phyloP scores from a whole-genome alignment of 805 yeast genomes.

The Saccharomyces eubayanus region DNA sequence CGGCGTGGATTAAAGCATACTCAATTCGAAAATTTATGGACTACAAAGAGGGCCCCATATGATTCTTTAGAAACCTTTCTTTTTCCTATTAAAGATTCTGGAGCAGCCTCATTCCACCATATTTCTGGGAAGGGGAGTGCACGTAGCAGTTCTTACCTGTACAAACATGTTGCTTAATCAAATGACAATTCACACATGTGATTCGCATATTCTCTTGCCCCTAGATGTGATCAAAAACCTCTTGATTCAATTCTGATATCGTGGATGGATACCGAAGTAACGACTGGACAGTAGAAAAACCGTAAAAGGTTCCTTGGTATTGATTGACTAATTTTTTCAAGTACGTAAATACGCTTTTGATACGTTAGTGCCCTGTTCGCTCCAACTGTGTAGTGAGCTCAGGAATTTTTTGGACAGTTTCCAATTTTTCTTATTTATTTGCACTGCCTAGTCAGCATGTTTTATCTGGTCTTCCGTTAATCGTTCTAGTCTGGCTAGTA shows the following conservation, averaged over 20 bases:
- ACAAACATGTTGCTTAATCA: conserved; percentile 1
- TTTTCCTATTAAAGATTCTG: conserved; percentile 14
- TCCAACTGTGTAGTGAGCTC: not conserved
- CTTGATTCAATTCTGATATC: not conserved
- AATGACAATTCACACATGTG: conserved; percentile 6
- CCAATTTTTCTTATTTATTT: not conserved
- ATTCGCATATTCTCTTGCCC: too few relatives aligned
- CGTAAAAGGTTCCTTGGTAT: conserved; percentile 2
- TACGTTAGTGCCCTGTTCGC: not conserved
- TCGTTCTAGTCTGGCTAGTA: not conserved
- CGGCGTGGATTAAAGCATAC: conserved; percentile 8
- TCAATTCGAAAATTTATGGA: conserved; percentile 11
- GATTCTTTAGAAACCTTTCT: not conserved
- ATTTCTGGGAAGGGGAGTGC: conserved; percentile 10
- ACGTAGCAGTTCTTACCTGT: conserved; percentile 4
- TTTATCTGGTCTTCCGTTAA: not conserved
- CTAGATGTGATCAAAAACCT: too few relatives aligned
- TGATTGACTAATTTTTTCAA: not conserved
- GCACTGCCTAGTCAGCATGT: not conserved
- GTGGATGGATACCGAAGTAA: conserved; percentile 6
- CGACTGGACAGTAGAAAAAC: conserved; percentile 4
- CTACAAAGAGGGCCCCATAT: conserved; percentile 14
- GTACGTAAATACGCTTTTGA: too few relatives aligned
- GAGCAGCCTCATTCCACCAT: conserved; percentile 13
- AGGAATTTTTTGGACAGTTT: not conserved